Conservation (phyloP, 805 yeast species). For the Candida takata region DNA sequence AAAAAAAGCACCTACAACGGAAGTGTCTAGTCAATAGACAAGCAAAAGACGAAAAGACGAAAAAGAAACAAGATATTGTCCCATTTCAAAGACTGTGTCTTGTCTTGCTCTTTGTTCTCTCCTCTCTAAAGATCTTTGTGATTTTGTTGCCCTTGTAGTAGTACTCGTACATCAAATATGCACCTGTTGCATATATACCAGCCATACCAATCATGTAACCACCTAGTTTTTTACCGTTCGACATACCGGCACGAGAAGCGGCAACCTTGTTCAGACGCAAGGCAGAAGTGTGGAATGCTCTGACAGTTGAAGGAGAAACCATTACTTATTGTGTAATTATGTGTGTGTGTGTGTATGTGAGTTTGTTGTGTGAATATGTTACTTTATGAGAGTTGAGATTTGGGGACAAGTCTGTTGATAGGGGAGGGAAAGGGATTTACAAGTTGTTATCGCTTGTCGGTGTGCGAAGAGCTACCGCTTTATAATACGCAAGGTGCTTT, state of each 20-base stretch:
- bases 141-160: conserved; percentile 23
- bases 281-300: conserved; percentile 19
- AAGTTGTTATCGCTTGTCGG: no score
- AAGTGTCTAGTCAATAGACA: no score
- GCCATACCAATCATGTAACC: conserved; percentile 18
- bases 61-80: no score
- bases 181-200: conserved; percentile 13
- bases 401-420: no score
- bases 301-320: conserved; percentile 21
- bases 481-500: no score
- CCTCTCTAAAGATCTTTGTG: conserved; percentile 17
- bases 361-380: background rate
- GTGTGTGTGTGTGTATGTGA: background rate
- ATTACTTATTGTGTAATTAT: no score
- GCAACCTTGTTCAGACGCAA: conserved; percentile 16
- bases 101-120: conserved; percentile 13
- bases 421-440: no score
- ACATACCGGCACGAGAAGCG: conserved; percentile 10
- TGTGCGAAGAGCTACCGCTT: no score
- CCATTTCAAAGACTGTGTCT: conserved; percentile 4
- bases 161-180: conserved; percentile 14
- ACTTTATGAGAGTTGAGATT: background rate
- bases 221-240: conserved; percentile 8
- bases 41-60: no score
- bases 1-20: no score